Conservation (phyloP, 768 basidiomycete genomes). For the Pleurotus eryngii region DNA sequence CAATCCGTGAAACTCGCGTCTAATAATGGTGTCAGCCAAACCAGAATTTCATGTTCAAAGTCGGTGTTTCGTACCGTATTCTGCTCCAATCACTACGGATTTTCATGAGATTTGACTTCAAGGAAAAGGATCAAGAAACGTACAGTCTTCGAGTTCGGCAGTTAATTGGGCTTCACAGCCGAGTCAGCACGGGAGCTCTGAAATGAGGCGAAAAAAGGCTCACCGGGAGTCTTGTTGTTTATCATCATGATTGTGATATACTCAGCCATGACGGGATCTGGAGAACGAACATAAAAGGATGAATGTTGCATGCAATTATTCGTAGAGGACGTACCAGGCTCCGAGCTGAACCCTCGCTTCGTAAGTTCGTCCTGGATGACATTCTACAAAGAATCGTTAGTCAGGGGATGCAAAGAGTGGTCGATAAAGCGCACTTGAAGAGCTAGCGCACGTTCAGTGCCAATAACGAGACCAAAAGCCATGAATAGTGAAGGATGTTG, state of each 20-base stretch:
- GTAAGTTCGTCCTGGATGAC: constrained; percentile 79
- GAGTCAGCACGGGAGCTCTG: not conserved
- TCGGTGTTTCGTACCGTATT: constrained; percentile 52
- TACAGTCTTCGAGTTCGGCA: constrained; percentile 82
- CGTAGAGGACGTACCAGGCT: constrained; percentile 55
- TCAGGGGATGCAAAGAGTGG: not conserved
- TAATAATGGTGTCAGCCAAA: constrained; percentile 21
- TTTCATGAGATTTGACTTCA: not conserved
- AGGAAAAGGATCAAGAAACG: constrained; percentile 18
- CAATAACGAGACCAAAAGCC: constrained; percentile 76
- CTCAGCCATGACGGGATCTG: constrained; percentile 90
- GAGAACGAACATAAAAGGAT: constrained; percentile 7
- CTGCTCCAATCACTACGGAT: constrained; percentile 67
- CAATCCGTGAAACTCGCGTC: constrained; percentile 85
- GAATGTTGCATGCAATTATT: constrained; percentile 6
- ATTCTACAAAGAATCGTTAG: constrained; percentile 31
- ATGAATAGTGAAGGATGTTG: constrained; percentile 67
- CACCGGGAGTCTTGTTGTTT: constrained; percentile 82
- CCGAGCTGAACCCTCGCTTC: constrained; percentile 68
- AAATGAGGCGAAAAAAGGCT: constrained; percentile 19
- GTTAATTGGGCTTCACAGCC: constrained; percentile 70
- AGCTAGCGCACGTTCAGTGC: constrained; percentile 69
- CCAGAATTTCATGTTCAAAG: too few relatives aligned
- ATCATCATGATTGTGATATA: constrained; percentile 95
- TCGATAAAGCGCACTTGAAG: constrained; percentile 52